Conservation (phyloP, 2,329 filamentous ascomycete genomes). For the Ophiosphaerella herpotricha region DNA sequence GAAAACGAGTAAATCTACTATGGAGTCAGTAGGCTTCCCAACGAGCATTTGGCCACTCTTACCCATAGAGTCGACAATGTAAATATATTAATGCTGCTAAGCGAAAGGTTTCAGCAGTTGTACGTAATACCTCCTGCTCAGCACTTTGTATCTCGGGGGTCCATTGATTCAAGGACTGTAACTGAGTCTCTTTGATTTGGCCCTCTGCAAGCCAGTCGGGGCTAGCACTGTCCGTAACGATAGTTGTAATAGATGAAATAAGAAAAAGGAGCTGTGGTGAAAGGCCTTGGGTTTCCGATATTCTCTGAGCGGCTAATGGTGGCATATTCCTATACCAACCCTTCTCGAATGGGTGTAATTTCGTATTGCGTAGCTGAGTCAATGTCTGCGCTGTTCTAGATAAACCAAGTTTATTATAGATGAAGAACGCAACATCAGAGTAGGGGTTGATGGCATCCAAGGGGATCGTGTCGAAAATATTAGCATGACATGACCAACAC, state of each 20-base stretch:
- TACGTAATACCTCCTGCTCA: slow-evolving; percentile 31
- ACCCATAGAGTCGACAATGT: slow-evolving; percentile 38
- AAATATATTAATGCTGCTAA: slow-evolving; percentile 40
- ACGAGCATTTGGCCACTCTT: neutral
- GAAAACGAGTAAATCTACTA: slow-evolving; percentile 35
- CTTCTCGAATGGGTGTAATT: slow-evolving; percentile 31
- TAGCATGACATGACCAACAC: slow-evolving; percentile 42
- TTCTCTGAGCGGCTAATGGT: slow-evolving; percentile 25
- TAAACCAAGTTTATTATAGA: slow-evolving; percentile 34
- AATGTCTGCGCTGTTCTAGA: slow-evolving; percentile 35
- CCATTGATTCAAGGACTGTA: slow-evolving; percentile 37
- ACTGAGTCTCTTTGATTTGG: slow-evolving; percentile 29
- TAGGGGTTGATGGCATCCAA: slow-evolving; percentile 23
- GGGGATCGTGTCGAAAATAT: slow-evolving; percentile 38
- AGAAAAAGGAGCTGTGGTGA: slow-evolving; percentile 37
- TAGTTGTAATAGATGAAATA: slow-evolving; percentile 34
- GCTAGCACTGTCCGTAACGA: slow-evolving; percentile 18
- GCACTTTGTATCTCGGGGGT: slow-evolving; percentile 26
- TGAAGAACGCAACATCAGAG: slow-evolving; percentile 35
- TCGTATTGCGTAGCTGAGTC: slow-evolving; percentile 22
- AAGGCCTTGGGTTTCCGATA: slow-evolving; percentile 31
- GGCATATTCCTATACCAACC: slow-evolving; percentile 30
- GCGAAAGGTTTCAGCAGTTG: slow-evolving; percentile 38
- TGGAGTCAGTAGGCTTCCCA: slow-evolving; percentile 2
- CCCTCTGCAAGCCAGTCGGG: slow-evolving; percentile 28